Conservation (phyloP, 306 rosid genomes). For the Hippophae rhamnoides region DNA sequence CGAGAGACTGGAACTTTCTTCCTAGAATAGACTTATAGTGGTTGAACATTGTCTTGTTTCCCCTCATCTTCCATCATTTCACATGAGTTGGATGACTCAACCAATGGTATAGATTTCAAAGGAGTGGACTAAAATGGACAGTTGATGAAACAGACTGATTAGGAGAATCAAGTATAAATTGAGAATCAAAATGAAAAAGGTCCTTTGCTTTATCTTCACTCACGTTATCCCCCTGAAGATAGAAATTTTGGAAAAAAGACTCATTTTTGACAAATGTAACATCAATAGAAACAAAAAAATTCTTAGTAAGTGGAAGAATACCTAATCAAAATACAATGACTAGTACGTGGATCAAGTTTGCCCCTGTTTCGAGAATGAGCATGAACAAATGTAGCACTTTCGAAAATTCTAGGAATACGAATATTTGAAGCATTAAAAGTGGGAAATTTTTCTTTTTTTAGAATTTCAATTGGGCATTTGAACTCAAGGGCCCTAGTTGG, state of each 20-base stretch:
- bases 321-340: background rate
- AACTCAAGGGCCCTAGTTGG: background rate
- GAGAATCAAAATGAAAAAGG: background rate
- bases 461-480: background rate
- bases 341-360: background rate
- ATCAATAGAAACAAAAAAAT: background rate
- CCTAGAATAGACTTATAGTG: too few species aligned
- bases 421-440: background rate
- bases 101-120: background rate
- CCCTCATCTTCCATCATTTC: too few species aligned
- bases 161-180: background rate
- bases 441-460: background rate
- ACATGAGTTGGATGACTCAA: too few species aligned
- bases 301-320: background rate
- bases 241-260: background rate
- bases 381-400: background rate
- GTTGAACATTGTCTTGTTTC: too few species aligned
- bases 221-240: background rate
- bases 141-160: background rate
- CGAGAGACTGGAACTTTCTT: too few species aligned
- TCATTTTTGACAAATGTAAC: background rate
- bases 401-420: background rate
- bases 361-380: background rate
- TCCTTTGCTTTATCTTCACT: background rate
- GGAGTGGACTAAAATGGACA: too few species aligned